Base-by-base conservation (phyloP, 148 eudicot genomes). In the Silene conica region DNA sequence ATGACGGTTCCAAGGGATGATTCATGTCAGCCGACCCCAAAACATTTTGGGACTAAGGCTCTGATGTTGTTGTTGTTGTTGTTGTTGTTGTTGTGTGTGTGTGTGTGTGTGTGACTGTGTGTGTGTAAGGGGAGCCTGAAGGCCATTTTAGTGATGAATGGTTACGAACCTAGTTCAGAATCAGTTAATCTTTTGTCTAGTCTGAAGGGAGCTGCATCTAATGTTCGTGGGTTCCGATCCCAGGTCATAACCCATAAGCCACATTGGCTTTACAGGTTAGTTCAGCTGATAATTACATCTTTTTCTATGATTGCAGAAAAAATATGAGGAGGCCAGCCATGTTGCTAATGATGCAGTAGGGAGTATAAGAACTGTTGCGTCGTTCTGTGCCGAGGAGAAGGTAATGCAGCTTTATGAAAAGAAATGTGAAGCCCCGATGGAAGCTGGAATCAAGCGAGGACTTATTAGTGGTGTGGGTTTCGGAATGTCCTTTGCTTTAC, bases 331-430 rank as follows among this genome's bases (percentile, higher is more conserved):
- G n/a, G 72, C 72, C 14, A 69, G 59, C 38, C 72, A 69, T 21
- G 72, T 69, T 13, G 72, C 72, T 69, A 69, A 69, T 50, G 72
- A 69, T 23, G 72, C 72, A 14, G 72, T 69, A 6, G 72, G 72
- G 19, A 69, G 59, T 69, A 69, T 69, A 52, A 69, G 72, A 69
- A 69, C 72, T 23, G 72, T 69, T 48, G 72, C 59, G 1, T 69
- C 72, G 26, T 69, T 69, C 20, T 69, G 72, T 69, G 72, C 72
- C 1, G 72, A 69, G 72, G 72, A 69, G 72, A 69, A 69, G 20
- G 59, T 69, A 69, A 69, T 69, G 72, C 72, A 52, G 16, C 41
- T 69, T 25, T 69, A 69, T 15, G 72, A 69, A 50, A 69, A 69
- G 72, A 52, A 69, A 69, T 69, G 72, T 69, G 72, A 69, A 69